Evolutionary conservation across 2,329 filamentous ascomycete species (phyloP).

Genomic region (Cladosporium sp.): DNA sequence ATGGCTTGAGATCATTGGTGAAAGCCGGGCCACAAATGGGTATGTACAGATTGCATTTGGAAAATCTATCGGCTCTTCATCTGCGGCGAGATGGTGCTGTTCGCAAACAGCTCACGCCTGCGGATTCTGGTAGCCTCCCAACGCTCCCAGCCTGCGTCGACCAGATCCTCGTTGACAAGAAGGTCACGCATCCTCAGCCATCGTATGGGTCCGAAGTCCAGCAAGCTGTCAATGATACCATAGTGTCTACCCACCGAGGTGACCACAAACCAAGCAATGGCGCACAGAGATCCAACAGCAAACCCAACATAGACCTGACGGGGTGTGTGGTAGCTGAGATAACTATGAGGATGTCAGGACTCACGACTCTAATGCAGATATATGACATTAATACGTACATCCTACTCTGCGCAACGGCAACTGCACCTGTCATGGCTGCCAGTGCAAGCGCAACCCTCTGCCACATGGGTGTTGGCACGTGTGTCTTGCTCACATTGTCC

Average conservation of each 20-base stretch:
- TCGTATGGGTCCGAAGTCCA: slow-evolving; percentile 61
- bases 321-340: slow-evolving; percentile 80
- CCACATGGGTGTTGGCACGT: slow-evolving; percentile 54
- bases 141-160: slow-evolving; percentile 88
- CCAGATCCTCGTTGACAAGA: slow-evolving; percentile 79
- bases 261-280: slow-evolving; percentile 70
- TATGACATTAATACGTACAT: slow-evolving; percentile 54
- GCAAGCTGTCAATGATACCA: slow-evolving; percentile 67
- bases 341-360: neutral
- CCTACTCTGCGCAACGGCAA: slow-evolving; percentile 67
- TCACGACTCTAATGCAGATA: neutral
- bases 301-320: slow-evolving; percentile 81
- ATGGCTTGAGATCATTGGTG: too few species aligned
- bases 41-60: neutral
- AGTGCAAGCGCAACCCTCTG: slow-evolving; percentile 55
- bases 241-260: slow-evolving; percentile 62
- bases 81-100: neutral
- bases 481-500: slow-evolving; percentile 25
- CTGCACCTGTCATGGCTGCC: slow-evolving; percentile 37
- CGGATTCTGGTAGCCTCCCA: slow-evolving; percentile 56
- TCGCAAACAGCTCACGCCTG: neutral
- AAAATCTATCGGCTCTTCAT: slow-evolving; percentile 2
- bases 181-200: slow-evolving; percentile 75
- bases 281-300: slow-evolving; percentile 64
- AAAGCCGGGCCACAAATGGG: neutral